phyloP scores from a whole-genome alignment of 2,329 filamentous ascomycete species.

The Paecilomyces fulvus region DNA sequence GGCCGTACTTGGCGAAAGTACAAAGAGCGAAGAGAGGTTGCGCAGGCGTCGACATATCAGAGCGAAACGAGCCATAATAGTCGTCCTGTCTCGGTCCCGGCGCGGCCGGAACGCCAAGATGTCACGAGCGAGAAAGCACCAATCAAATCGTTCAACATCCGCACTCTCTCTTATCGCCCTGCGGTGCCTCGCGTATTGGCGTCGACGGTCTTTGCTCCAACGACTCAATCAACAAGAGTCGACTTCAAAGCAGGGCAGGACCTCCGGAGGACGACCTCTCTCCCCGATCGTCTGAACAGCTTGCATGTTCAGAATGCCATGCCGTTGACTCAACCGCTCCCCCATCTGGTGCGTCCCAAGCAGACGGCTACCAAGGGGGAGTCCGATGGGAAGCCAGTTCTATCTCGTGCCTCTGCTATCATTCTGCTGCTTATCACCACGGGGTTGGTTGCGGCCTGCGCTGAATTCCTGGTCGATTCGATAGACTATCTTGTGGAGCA shows the following conservation, averaged over 20 bases:
- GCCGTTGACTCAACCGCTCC: slow-evolving; percentile 14
- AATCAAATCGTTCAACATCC: slow-evolving; percentile 48
- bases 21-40: background rate
- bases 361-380: slow-evolving; percentile 37
- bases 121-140: slow-evolving; percentile 15
- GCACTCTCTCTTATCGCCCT: slow-evolving; percentile 54
- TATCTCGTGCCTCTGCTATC: slow-evolving; percentile 42
- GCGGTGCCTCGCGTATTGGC: slow-evolving; percentile 58
- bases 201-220: slow-evolving; percentile 58
- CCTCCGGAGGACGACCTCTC: slow-evolving; percentile 65
- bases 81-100: background rate
- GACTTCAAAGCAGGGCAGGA: slow-evolving; percentile 42
- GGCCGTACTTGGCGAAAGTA: slow-evolving; percentile 20
- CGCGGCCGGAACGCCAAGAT: background rate
- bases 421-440: slow-evolving; percentile 57
- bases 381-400: slow-evolving; percentile 17
- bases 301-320: slow-evolving; percentile 8
- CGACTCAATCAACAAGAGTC: slow-evolving; percentile 11
- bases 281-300: slow-evolving; percentile 58
- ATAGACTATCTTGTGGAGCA: slow-evolving; percentile 57
- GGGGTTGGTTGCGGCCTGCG: slow-evolving; percentile 58
- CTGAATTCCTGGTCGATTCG: slow-evolving; percentile 61
- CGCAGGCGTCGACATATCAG: background rate
- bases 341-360: slow-evolving; percentile 18
- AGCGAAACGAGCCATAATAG: background rate